Conservation (phyloP, 257 asterid species). For the Lycium barbarum region DNA sequence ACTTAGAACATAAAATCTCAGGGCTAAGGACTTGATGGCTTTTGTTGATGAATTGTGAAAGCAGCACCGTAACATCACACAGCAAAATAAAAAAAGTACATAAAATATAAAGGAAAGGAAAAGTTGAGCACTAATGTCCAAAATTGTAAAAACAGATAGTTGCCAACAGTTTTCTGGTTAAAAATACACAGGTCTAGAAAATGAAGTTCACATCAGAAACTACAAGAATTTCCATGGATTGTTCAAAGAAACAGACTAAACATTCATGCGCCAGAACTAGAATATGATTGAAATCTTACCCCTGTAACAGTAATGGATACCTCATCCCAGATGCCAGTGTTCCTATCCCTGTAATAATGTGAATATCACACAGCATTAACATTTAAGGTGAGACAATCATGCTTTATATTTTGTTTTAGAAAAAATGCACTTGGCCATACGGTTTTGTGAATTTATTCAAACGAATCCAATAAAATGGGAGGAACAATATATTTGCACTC, state of each 20-base stretch:
- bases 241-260: constrained; percentile 13
- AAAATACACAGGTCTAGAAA: neutral
- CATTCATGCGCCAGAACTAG: constrained; percentile 22
- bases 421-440: neutral
- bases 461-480: neutral
- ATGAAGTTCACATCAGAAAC: neutral
- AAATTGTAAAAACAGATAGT: neutral
- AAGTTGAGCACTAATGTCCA: neutral
- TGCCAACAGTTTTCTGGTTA: neutral
- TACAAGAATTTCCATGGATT: neutral
- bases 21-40: neutral
- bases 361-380: constrained; percentile 23
- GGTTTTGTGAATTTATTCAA: neutral
- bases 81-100: neutral
- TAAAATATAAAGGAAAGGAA: neutral
- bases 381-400: neutral
- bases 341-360: constrained; percentile 76
- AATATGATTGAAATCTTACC: constrained; percentile 55
- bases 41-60: constrained; percentile 3
- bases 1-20: neutral
- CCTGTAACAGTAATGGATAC: constrained; percentile 90
- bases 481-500: neutral
- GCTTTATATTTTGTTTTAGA: constrained; percentile 19
- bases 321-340: constrained; percentile 99
- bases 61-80: neutral